These are phyloP conservation scores for Boletus sensibilis DNA, from an alignment of 768 basidiomycete genomes.

Conservation along the genomic window DNA sequence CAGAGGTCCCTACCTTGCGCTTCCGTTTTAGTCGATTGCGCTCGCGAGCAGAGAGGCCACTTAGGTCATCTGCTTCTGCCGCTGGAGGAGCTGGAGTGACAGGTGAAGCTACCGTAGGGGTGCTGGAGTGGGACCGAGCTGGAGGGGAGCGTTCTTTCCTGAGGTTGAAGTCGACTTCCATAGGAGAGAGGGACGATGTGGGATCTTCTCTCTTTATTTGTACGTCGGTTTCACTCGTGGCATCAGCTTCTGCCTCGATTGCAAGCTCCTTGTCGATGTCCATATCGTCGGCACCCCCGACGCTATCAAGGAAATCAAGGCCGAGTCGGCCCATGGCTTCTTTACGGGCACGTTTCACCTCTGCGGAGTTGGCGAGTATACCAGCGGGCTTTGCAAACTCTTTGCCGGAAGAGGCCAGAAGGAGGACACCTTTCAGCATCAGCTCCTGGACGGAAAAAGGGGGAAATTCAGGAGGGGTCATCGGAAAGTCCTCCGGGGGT, in stretches of 20 bases:
- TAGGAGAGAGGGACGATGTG: slow-evolving; percentile 37
- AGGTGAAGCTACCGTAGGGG: slow-evolving; percentile 49
- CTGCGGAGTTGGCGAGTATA: slow-evolving; percentile 68
- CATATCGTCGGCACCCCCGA: slow-evolving; percentile 73
- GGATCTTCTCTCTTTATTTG: slow-evolving; percentile 41
- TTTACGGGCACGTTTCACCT: slow-evolving; percentile 83
- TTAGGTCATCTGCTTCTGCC: slow-evolving; percentile 42
- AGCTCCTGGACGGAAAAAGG: slow-evolving; percentile 76
- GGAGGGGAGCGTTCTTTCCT: slow-evolving; percentile 42
- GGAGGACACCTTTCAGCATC: slow-evolving; percentile 69
- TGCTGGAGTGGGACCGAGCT: slow-evolving; percentile 44
- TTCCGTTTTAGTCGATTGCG: slow-evolving; percentile 93
- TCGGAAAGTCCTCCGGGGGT: slow-evolving; percentile 27
- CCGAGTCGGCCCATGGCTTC: slow-evolving; percentile 89
- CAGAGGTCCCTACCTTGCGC: slow-evolving; percentile 81
- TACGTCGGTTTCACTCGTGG: slow-evolving; percentile 42
- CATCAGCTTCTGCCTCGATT: slow-evolving; percentile 51
- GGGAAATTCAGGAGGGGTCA: slow-evolving; percentile 57
- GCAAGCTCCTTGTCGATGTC: slow-evolving; percentile 83
- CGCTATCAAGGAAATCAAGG: slow-evolving; percentile 77
- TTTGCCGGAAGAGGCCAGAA: slow-evolving; percentile 91
- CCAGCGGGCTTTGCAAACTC: slow-evolving; percentile 79
- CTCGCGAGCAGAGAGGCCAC: slow-evolving; percentile 83
- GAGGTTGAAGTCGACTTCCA: slow-evolving; percentile 44
- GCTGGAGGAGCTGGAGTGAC: slow-evolving; percentile 39